phyloP scores from a whole-genome alignment of 1,284 basidiomycete genomes.

The Heterobasidion parviporum region DNA sequence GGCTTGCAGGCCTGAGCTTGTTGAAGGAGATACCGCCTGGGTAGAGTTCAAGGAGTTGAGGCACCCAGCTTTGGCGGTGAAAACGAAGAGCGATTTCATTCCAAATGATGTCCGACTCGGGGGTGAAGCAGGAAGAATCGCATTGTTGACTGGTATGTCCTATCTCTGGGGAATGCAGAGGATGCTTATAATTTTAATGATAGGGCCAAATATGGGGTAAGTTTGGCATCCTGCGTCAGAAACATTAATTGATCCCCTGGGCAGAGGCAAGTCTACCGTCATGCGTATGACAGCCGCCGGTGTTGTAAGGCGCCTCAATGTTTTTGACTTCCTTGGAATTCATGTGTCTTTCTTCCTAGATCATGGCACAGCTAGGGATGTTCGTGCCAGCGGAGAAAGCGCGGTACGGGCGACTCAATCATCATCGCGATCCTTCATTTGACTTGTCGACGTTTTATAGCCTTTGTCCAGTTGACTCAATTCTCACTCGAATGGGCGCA shows the following conservation, averaged over 20 bases:
- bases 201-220: slow-evolving; percentile 88
- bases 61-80: slow-evolving; percentile 76
- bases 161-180: no score
- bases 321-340: no score
- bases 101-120: slow-evolving; percentile 92
- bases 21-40: slow-evolving; percentile 73
- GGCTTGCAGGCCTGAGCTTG: slow-evolving; percentile 82
- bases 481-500: slow-evolving; percentile 97
- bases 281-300: slow-evolving; percentile 97
- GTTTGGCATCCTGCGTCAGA: slow-evolving; percentile 17
- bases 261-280: slow-evolving; percentile 78
- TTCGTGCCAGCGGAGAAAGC: slow-evolving; percentile 85
- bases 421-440: neutral
- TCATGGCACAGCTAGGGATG: slow-evolving; percentile 98
- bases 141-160: slow-evolving; percentile 76
- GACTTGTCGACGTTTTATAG: slow-evolving; percentile 25
- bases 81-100: slow-evolving; percentile 74
- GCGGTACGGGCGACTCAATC: slow-evolving; percentile 34
- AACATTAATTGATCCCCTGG: neutral
- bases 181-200: neutral
- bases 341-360: slow-evolving; percentile 31
- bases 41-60: slow-evolving; percentile 76
- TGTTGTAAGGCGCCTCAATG: slow-evolving; percentile 39
- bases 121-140: slow-evolving; percentile 68
- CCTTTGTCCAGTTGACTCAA: slow-evolving; percentile 86